These are phyloP conservation scores for Periconia digitata DNA, from an alignment of 2,329 filamentous ascomycete species.

Conservation along the genomic window DNA sequence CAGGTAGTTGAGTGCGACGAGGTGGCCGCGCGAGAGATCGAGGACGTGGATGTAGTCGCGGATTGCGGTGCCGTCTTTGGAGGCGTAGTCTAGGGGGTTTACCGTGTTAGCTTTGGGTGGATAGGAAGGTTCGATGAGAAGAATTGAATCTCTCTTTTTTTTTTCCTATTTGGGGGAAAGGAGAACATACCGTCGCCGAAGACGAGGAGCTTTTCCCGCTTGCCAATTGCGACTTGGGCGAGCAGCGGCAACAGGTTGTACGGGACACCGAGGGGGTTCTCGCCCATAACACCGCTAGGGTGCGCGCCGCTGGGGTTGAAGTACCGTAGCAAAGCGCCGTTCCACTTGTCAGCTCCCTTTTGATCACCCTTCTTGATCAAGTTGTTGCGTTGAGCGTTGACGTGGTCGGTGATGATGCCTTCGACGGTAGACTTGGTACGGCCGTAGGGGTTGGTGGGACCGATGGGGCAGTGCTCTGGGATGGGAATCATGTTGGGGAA, in stretches of 20 bases:
- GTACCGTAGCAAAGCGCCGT: conserved; percentile 89
- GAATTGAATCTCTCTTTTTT: no score
- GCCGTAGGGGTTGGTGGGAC: conserved; percentile 96
- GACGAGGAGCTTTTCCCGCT: conserved; percentile 89
- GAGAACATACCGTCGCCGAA: conserved; percentile 78
- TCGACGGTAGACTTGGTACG: conserved; percentile 95
- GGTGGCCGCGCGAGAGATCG: conserved; percentile 82
- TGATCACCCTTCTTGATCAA: conserved; percentile 73
- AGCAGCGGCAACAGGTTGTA: conserved; percentile 94
- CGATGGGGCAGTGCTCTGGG: conserved; percentile 92
- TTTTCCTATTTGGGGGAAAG: not conserved
- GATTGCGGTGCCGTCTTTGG: conserved; percentile 88
- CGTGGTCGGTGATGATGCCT: conserved; percentile 84
- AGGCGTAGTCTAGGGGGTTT: conserved; percentile 88
- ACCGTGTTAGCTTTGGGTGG: conserved; percentile 26
- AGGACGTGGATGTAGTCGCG: conserved; percentile 98
- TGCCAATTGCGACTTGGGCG: conserved; percentile 93
- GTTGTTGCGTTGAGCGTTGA: conserved; percentile 84
- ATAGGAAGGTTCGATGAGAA: no score
- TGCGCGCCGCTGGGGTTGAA: conserved; percentile 97
- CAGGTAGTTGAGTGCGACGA: conserved; percentile 88
- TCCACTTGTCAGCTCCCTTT: conserved; percentile 71
- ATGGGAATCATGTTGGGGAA: conserved; percentile 99
- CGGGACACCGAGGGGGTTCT: conserved; percentile 92
- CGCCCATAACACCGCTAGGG: conserved; percentile 94